Evolutionary conservation across 2,329 filamentous ascomycete genomes (phyloP).

Genomic region (Phyllosticta ampelicida): DNA sequence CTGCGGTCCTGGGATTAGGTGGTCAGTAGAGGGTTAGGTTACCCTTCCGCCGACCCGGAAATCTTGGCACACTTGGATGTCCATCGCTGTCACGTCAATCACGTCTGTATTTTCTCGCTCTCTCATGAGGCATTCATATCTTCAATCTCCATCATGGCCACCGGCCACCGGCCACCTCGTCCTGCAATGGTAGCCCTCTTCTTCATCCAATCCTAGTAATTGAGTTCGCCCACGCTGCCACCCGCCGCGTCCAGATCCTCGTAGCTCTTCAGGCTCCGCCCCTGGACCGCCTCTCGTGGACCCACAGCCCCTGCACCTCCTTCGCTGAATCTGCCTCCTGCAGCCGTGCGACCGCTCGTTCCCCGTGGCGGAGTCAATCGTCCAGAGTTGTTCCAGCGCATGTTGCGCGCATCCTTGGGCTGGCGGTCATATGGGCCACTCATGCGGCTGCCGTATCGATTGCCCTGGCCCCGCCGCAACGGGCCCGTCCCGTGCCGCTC

Average conservation of each 20-base stretch:
- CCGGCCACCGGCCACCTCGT: neutral
- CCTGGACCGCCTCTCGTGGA: constrained; percentile 83
- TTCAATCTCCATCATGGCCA: neutral
- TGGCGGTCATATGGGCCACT: constrained; percentile 32
- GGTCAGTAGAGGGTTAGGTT: no score
- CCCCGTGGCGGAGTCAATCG: constrained; percentile 39
- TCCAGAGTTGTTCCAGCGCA: constrained; percentile 35
- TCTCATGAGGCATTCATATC: neutral
- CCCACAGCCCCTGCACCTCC: constrained; percentile 64
- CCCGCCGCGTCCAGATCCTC: constrained; percentile 83
- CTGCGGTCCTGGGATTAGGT: no score
- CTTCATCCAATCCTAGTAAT: constrained; percentile 52
- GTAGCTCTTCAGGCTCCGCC: constrained; percentile 89
- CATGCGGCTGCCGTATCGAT: constrained; percentile 26
- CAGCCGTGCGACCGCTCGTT: constrained; percentile 33
- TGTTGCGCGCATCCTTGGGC: constrained; percentile 32
- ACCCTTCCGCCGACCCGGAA: no score
- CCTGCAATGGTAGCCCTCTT: neutral
- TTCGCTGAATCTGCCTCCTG: constrained; percentile 61
- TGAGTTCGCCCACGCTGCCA: constrained; percentile 67
- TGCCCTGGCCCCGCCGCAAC: constrained; percentile 28
- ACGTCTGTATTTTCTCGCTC: neutral
- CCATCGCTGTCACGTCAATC: no score
- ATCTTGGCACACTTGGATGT: no score
- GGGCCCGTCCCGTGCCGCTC: constrained; percentile 32